Conservation (phyloP, 345 rosid genomes). For the Eucalyptus erythrocorys region DNA sequence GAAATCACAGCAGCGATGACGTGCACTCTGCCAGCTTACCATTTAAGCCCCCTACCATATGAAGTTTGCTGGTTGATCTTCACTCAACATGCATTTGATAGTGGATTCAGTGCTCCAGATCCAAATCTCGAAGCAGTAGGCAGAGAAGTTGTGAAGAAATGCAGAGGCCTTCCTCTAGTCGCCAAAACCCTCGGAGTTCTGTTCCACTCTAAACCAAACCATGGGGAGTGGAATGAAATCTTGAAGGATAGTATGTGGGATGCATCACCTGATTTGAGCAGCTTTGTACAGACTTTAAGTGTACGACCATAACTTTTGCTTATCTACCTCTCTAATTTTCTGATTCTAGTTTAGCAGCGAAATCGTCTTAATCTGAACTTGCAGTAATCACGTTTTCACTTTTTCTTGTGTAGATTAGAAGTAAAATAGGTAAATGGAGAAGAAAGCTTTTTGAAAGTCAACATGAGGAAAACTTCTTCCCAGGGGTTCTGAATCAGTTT, state of each 20-base stretch:
- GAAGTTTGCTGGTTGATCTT: constrained; percentile 6
- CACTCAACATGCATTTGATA: constrained; percentile 1
- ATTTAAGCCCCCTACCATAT: not conserved
- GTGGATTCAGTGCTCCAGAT: not conserved
- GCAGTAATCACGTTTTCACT: not conserved
- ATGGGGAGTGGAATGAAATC: constrained; percentile 24
- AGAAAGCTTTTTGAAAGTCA: not conserved
- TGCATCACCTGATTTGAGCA: constrained; percentile 12
- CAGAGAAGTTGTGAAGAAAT: constrained; percentile 18
- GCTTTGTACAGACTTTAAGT: constrained; percentile 12
- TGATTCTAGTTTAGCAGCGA: not conserved
- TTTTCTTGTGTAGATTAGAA: not conserved
- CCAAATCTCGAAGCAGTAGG: constrained; percentile 5
- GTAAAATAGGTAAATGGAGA: not conserved
- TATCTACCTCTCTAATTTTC: not conserved
- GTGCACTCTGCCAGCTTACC: not conserved
- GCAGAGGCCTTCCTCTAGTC: constrained; percentile 31
- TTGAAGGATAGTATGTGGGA: constrained; percentile 25
- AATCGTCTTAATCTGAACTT: not conserved
- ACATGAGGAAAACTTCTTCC: not conserved
- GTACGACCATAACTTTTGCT: not conserved
- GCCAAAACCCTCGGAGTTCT: constrained; percentile 26
- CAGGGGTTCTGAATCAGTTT: not conserved
- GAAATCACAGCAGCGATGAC: constrained; percentile 3
- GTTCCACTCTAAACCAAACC: constrained; percentile 7